Base-by-base conservation (phyloP, 2,329 filamentous ascomycete species). In the Uncinocarpus reesii region DNA sequence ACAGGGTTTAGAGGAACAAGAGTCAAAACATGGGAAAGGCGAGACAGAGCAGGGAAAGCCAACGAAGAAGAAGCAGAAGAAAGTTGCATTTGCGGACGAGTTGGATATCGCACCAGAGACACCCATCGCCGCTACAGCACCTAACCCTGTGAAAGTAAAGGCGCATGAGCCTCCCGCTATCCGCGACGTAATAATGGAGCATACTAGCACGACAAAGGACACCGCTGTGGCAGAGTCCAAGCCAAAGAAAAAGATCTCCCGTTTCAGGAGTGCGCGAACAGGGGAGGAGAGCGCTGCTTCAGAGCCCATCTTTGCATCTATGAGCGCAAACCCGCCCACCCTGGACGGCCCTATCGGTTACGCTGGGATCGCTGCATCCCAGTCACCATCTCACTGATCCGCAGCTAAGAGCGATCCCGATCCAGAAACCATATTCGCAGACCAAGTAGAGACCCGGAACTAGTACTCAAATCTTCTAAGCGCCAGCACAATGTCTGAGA, bases 71-170 rank as follows among this genome's bases (percentile, higher is more conserved):
- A 21, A 75, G n/a, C n/a, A n/a, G 61, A 94, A 92, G 68, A 81
- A 78, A 13, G 88, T 95, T 21, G 79, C 83, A n/a, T 95, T 95
- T 65, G 82, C 87, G 1, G 70, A 81, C 28, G 73, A 74, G 4
- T 69, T 94, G 28, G 85, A 92, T 57, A 80, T 93, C 53, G 81
- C 84, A 24, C 71, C 68, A 40, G 62, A 66, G 18, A 55, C 68
- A 28, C 53, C 15, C 21, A 41, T 63, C 63, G 40, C 60, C 53
- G 18, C 51, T 45, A 37, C 53, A 32, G 20, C 49, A 13, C 29
- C 49, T 47, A 42, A 34, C 37, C 11, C 58, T 59, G 54, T 54
- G 55, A 49, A 55, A 43, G 49, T 50, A 45, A 71, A 76, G 42
- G 36, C 50, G 50, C 50, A 63, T 34, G 60, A 64, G 32, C 54